A percentile compares a stretch with the other conserved stretches of the same genome.
Conservation (phyloP, 176 grass and related monocot species). For the bread wheat (Triticum aestivum) region IWGSC_CS_RefSeq_v2.1 NC_057806.1:595285457-595285956, state of each 20-base stretch:
- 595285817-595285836: constrained; percentile 40
- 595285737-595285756: constrained; percentile 79
- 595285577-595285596: constrained; percentile 52
- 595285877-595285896: constrained; percentile 44
- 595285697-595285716: constrained; percentile 50
- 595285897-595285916: constrained; percentile 38
- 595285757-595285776: constrained; percentile 79
- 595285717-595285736: constrained; percentile 57
- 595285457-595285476: constrained; percentile 16
- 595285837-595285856: constrained; percentile 67
- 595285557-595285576: constrained; percentile 68
- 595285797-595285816: constrained; percentile 25
- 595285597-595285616: constrained; percentile 79
- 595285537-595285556: constrained; percentile 36
- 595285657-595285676: constrained; percentile 74
- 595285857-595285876: constrained; percentile 47
- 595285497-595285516: constrained; percentile 21
- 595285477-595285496: constrained; percentile 56
- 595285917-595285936: constrained; percentile 25
- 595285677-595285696: constrained; percentile 55
- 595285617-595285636: constrained; percentile 69
- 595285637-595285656: constrained; percentile 53
- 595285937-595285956: constrained; percentile 47
- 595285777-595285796: constrained; percentile 51
- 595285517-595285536: constrained; percentile 45